Evolutionary conservation across 257 asterid species (phyloP), one percentile per base, ranked within the genome.

Genomic region (Apocynum venetum): DNA sequence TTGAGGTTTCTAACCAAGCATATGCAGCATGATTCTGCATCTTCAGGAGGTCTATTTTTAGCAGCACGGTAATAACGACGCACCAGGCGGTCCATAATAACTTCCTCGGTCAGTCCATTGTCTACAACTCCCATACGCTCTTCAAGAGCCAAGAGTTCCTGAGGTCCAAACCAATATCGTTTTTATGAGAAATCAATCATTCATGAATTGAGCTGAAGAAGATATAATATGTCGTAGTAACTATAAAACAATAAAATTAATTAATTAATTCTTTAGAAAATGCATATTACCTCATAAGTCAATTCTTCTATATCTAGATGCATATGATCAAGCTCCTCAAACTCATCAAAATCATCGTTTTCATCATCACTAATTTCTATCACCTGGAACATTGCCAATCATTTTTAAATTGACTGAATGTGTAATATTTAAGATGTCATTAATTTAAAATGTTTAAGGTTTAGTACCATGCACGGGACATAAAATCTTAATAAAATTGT

Each of bases 261-360:
- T 47, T 47, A 47, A 47, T 1, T 49, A 7, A 52, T 52, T 52
- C 57, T 52, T 52, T 52, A 13, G 2, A 47, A 47, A 47, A 47
- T 4, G 51, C 1, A 56, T 6, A 49, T 38, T 53, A 78, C 82
- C 78, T 78, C 82, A 78, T 47, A 72, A 78, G 36, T 41, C 77
- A 78, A 63, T n/a, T 72, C 35, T 1, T 72, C 77, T 0, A 63
- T 7, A 49, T 71, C 77, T 5, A 69, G 10, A 31, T 59, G 40
- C 81, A 60, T 56, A 6, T 68, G 3, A 57, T 57, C 64, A 57
- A 57, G 36, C 57, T 67, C 75, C 1, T 36, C 13, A 25, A 19
- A 12, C 11, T 12, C 31, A 17, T 20, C n/a, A 49, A 0, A 20
- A 11, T 1, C 4, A 5, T 17, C 31, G 4, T 0, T 20, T 4